Percentiles rank a stretch among this genome's conserved stretches.
These are phyloP conservation scores for Yarrowia divulgata DNA, from an alignment of 805 yeast genomes.

Conservation along the genomic window DNA sequence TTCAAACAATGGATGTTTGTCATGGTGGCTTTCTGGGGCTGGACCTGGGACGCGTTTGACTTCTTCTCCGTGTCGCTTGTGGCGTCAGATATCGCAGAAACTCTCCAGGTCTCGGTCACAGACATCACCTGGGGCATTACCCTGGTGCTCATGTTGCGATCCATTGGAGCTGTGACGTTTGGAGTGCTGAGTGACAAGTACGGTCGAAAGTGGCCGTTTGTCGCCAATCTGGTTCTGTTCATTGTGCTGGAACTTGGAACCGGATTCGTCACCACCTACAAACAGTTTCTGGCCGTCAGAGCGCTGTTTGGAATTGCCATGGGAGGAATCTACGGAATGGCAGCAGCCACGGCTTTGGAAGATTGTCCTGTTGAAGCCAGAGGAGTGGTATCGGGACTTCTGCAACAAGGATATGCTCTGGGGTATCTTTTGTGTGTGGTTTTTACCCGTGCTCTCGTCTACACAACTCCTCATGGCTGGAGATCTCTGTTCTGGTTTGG, in stretches of 20 bases:
- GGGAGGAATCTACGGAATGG: slow-evolving; percentile 10
- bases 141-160: slow-evolving; percentile 1
- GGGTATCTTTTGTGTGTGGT: neutral
- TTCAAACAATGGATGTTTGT: slow-evolving; percentile 7
- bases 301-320: slow-evolving; percentile 17
- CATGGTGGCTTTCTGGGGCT: slow-evolving; percentile 1
- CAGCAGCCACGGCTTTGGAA: slow-evolving; percentile 16
- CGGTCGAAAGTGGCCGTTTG: slow-evolving; percentile 13
- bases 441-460: neutral
- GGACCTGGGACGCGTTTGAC: slow-evolving; percentile 19
- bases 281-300: slow-evolving; percentile 1
- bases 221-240: neutral
- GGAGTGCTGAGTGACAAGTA: neutral
- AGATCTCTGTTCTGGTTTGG: slow-evolving; percentile 19
- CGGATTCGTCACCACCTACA: neutral
- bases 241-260: neutral
- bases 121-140: slow-evolving; percentile 16
- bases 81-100: neutral
- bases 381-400: neutral
- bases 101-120: neutral
- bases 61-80: neutral
- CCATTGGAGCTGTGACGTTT: neutral
- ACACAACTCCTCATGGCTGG: slow-evolving; percentile 10
- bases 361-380: slow-evolving; percentile 11
- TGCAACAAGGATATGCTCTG: slow-evolving; percentile 1